A percentile compares a stretch with the other conserved stretches of the same genome.
Evolutionary conservation across 306 rosid genomes (phyloP).

Genomic region (Comarum palustre): DNA sequence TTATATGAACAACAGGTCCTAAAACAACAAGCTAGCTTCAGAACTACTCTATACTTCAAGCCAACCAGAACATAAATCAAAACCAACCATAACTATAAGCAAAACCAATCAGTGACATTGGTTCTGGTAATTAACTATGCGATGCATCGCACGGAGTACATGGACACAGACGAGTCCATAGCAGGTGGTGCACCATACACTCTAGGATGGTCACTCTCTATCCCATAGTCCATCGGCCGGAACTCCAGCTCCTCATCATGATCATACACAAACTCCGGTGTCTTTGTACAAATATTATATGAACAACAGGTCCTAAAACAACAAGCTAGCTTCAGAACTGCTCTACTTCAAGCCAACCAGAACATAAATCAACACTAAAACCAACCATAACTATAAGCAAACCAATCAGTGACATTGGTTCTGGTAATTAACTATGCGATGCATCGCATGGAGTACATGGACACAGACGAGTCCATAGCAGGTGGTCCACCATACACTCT

Average conservation of each 20-base stretch:
- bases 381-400: background rate
- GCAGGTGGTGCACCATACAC: background rate
- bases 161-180: background rate
- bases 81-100: background rate
- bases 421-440: slow-evolving; percentile 16
- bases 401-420: too few relatives aligned
- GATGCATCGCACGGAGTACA: slow-evolving; percentile 36
- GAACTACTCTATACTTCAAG: background rate
- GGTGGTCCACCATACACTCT: background rate
- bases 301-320: background rate
- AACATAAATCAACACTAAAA: background rate
- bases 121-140: slow-evolving; percentile 12
- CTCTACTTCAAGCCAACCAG: background rate
- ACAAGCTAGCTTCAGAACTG: background rate
- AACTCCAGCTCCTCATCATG: slow-evolving; percentile 33
- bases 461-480: background rate
- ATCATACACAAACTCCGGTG: slow-evolving; percentile 30
- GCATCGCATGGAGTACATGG: slow-evolving; percentile 35
- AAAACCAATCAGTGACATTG: too few relatives aligned
- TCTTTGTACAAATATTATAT: background rate
- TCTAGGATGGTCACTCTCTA: slow-evolving; percentile 40
- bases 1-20: background rate
- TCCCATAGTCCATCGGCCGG: slow-evolving; percentile 35
- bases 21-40: background rate
- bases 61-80: background rate